Conservation (phyloP, 2,329 filamentous ascomycete species). For the Paracamarosporium sp. region DNA sequence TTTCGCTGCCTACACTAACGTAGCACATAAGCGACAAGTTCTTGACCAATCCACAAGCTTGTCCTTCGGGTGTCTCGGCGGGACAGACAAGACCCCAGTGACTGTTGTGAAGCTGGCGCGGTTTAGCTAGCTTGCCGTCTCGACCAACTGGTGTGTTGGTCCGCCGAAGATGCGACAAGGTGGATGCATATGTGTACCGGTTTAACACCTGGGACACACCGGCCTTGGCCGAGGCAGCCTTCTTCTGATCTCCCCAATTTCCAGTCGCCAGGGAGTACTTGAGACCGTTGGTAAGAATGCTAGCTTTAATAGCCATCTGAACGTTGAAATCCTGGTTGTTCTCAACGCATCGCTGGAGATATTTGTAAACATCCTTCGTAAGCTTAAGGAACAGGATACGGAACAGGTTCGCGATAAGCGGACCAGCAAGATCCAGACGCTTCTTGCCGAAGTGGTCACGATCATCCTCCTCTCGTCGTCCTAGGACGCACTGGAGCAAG, state of each 20-base stretch:
- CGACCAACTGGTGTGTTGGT: constrained; percentile 98
- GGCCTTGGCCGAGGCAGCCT: constrained; percentile 90
- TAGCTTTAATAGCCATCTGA: constrained; percentile 87
- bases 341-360: constrained; percentile 92
- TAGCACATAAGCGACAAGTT: constrained; percentile 98
- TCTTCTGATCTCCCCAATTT: constrained; percentile 99
- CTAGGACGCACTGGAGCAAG: constrained; percentile 89
- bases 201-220: constrained; percentile 98
- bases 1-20: constrained; percentile 92
- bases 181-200: constrained; percentile 96
- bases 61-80: constrained; percentile 96
- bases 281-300: constrained; percentile 88
- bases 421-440: constrained; percentile 91
- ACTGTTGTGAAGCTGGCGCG: constrained; percentile 96
- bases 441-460: constrained; percentile 99
- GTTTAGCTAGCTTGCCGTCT: constrained; percentile 98
- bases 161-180: constrained; percentile 91
- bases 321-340: constrained; percentile 88
- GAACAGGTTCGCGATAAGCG: constrained; percentile 95
- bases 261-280: constrained; percentile 97
- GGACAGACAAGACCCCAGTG: constrained; percentile 98
- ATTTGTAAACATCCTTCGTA: constrained; percentile 87
- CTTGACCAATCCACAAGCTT: constrained; percentile 98
- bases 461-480: constrained; percentile 92
- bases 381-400: constrained; percentile 89